A percentile compares a stretch with the other conserved stretches of the same genome.
phyloP scores from a whole-genome alignment of 2,329 filamentous ascomycete genomes.

The Herpotrichia juniperi region DNA sequence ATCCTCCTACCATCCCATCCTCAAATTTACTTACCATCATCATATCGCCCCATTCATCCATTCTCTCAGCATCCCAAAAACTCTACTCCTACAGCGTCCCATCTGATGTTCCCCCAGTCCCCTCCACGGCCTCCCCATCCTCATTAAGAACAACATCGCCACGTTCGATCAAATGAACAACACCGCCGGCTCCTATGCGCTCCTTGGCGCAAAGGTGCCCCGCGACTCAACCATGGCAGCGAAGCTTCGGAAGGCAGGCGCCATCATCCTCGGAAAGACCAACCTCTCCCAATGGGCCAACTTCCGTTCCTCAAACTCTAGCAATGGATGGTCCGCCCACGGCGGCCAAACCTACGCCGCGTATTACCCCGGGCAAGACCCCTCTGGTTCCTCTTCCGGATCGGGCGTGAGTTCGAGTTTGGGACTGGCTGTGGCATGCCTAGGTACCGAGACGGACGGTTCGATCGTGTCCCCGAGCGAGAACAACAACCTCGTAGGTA shows the following conservation, averaged over 20 bases:
- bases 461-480: conserved; percentile 65
- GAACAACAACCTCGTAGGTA: conserved; percentile 67
- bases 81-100: no score
- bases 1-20: no score
- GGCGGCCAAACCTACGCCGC: conserved; percentile 68
- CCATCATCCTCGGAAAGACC: conserved; percentile 69
- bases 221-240: conserved; percentile 64
- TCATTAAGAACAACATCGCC: conserved; percentile 72
- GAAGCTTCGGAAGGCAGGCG: conserved; percentile 66
- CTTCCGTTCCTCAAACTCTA: conserved; percentile 62
- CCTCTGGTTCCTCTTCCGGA: conserved; percentile 66
- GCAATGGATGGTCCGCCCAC: conserved; percentile 68
- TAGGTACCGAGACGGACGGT: conserved; percentile 69
- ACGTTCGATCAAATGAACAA: conserved; percentile 68
- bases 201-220: conserved; percentile 64
- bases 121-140: conserved; percentile 68
- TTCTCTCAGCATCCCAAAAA: no score
- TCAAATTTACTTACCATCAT: no score
- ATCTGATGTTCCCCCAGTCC: conserved; percentile 46
- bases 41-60: no score
- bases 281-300: conserved; percentile 71
- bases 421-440: conserved; percentile 62
- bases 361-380: conserved; percentile 67
- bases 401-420: conserved; percentile 65
- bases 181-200: conserved; percentile 67